Conservation (phyloP, 164 flowering plant species). For the Vitis rotundifolia region DNA sequence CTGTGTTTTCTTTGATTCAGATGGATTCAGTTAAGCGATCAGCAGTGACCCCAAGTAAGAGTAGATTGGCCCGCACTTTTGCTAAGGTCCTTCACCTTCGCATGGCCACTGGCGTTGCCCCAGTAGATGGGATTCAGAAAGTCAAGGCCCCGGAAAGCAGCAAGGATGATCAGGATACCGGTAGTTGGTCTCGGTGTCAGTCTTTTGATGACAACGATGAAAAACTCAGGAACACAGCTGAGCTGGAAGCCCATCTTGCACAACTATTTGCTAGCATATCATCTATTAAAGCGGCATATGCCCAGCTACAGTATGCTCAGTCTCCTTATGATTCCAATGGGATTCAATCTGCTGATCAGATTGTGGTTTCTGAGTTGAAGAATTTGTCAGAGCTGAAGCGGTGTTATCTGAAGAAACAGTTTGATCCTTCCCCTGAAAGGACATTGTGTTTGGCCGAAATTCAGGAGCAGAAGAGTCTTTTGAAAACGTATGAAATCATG, state of each 20-base stretch:
- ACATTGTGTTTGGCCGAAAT: conserved; percentile 47
- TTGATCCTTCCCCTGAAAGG: conserved; percentile 49
- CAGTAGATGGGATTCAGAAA: conserved; percentile 42
- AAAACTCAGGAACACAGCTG: conserved; percentile 25
- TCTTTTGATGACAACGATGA: conserved; percentile 33
- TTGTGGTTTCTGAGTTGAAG: conserved; percentile 54
- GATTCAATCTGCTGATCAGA: conserved; percentile 57
- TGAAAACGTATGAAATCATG: conserved; percentile 57
- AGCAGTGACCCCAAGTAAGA: conserved; percentile 30
- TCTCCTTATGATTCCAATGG: conserved; percentile 67
- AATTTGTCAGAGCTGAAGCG: conserved; percentile 65
- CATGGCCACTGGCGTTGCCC: conserved; percentile 42
- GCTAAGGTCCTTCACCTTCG: conserved; percentile 65
- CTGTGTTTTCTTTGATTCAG: conserved; percentile 23
- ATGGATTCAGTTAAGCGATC: conserved; percentile 59
- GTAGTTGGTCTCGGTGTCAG: conserved; percentile 5
- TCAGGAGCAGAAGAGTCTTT: conserved; percentile 55
- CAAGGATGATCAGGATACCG: conserved; percentile 14
- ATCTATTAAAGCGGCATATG: conserved; percentile 62
- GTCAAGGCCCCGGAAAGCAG: conserved; percentile 25
- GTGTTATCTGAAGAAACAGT: conserved; percentile 54
- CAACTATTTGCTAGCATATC: conserved; percentile 66
- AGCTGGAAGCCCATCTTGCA: conserved; percentile 52
- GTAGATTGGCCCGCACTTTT: conserved; percentile 54
- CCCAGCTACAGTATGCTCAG: conserved; percentile 59